A percentile compares a stretch with the other conserved stretches of the same genome.
Conservation (phyloP, 495 filamentous ascomycete genomes). For the Aspergillus nidulans region DNA sequence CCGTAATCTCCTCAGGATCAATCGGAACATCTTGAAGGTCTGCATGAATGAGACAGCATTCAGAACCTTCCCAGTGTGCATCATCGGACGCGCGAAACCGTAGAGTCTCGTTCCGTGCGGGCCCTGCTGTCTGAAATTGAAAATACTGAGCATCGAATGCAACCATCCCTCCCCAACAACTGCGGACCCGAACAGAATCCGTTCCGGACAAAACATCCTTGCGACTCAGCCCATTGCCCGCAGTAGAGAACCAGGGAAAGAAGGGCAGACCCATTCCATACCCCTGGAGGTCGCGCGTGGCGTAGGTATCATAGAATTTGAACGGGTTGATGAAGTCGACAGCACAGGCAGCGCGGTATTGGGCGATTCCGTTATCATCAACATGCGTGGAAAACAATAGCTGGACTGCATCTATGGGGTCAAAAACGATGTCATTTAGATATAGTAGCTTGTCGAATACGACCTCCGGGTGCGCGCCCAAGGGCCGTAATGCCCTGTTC, state of each 20-base stretch:
- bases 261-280: constrained; percentile 66
- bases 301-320: constrained; percentile 81
- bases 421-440: constrained; percentile 72
- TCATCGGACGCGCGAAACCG: constrained; percentile 64
- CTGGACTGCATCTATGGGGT: constrained; percentile 64
- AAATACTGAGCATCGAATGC: constrained; percentile 71
- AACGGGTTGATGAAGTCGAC: constrained; percentile 72
- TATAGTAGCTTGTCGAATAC: constrained; percentile 67
- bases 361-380: constrained; percentile 47
- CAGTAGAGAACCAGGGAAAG: constrained; percentile 67
- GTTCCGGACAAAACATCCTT: constrained; percentile 55
- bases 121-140: constrained; percentile 20
- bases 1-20: constrained; percentile 34
- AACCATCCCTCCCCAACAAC: constrained; percentile 81
- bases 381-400: constrained; percentile 74
- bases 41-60: constrained; percentile 75
- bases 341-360: constrained; percentile 76
- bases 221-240: constrained; percentile 53
- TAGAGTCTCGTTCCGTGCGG: constrained; percentile 35
- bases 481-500: constrained; percentile 65
- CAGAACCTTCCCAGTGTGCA: constrained; percentile 69
- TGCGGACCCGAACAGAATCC: constrained; percentile 68
- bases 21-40: constrained; percentile 52
- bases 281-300: constrained; percentile 69
- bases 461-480: constrained; percentile 43